Base-by-base conservation (phyloP, 192 early-diverging fungal species). In the Entrophospora sp. region DNA sequence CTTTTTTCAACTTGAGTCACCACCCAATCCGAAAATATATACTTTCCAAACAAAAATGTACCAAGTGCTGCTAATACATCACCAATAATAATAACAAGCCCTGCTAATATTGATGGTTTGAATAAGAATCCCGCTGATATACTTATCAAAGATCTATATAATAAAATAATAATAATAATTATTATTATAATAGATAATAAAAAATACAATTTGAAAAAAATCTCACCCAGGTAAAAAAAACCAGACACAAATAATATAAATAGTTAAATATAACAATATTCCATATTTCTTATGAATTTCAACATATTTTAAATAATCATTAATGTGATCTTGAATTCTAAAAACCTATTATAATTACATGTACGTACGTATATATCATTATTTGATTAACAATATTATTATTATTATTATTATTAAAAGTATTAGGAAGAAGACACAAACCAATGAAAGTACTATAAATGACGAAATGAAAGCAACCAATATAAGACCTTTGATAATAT, bases 11-110 rank as follows among this genome's bases (percentile, higher is more conserved):
- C 69, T 62, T 73, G 66, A 10, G 62, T 44, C 22, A 61, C 68
- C 18, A 77, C 75, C 75, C 75, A 77, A 58, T 73, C 72, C 32
- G 73, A 77, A 27, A 77, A 77, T 14, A 77, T 61, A 55, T 77
- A 77, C 34, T 72, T 69, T 1, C 75, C 75, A 72, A 77, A 77
- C 20, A 77, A 40, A 46, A 77, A 77, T 5, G 75, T 69, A 5
- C 64, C 46, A 2, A 71, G 22, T 4, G 75, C 72, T 7, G 63
- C 72, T 27, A 73, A 67, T 30, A 64, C 20, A 56, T 77, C 75
- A 2, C 75, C 75, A 34, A 68, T 0, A 2, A 77, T 44, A 10
- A 77, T 71, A 34, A 77, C 53, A 1, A 51, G 20, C 5, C 71
- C 46, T 5, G 75, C 75, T 32, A 77, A 16, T 9, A 70, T 71